phyloP scores from a whole-genome alignment of 371 early-diverging fungal species.

The Mucor lusitanicus region DNA sequence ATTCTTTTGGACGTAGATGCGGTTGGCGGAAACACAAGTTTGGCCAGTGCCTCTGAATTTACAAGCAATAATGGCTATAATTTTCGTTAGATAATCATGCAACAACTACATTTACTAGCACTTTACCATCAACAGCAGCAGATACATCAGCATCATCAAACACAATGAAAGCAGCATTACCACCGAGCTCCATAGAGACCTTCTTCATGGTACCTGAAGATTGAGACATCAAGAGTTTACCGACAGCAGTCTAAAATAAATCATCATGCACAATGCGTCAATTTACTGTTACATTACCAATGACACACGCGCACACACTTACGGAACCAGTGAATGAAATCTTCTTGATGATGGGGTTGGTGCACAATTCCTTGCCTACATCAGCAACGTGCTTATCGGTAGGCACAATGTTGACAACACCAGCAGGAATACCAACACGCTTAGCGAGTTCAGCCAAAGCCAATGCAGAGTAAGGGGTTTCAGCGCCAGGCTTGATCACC shows the following conservation, averaged over 20 bases:
- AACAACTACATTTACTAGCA: background rate
- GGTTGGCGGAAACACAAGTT: slow-evolving; percentile 86
- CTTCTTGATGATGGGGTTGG: slow-evolving; percentile 67
- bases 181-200: slow-evolving; percentile 81
- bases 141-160: slow-evolving; percentile 82
- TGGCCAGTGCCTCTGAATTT: slow-evolving; percentile 91
- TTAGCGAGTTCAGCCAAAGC: slow-evolving; percentile 75
- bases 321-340: slow-evolving; percentile 86
- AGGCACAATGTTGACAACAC: slow-evolving; percentile 83
- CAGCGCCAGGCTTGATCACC: slow-evolving; percentile 77
- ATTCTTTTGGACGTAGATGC: slow-evolving; percentile 81
- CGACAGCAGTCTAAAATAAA: slow-evolving; percentile 58
- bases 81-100: slow-evolving; percentile 14
- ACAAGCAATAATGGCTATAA: slow-evolving; percentile 49
- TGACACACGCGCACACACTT: slow-evolving; percentile 24
- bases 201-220: slow-evolving; percentile 76
- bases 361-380: slow-evolving; percentile 71
- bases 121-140: slow-evolving; percentile 54
- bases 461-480: slow-evolving; percentile 85
- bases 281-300: background rate
- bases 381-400: slow-evolving; percentile 61
- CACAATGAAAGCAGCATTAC: slow-evolving; percentile 90
- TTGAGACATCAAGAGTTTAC: slow-evolving; percentile 75
- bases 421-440: slow-evolving; percentile 87
- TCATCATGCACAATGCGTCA: background rate